phyloP scores from a whole-genome alignment of 768 basidiomycete species.

The Cubamyces sp. region DNA sequence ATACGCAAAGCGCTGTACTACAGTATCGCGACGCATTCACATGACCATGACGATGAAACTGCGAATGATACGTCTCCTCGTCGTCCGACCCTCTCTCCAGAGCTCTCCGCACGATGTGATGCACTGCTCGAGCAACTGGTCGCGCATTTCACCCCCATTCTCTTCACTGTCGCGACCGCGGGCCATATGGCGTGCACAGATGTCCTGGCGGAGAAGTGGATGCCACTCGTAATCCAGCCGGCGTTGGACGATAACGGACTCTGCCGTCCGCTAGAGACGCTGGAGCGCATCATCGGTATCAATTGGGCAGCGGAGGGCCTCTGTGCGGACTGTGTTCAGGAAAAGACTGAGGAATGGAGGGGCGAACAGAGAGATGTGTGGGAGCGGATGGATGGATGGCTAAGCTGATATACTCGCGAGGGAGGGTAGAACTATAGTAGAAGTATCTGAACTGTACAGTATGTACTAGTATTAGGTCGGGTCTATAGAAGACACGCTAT shows the following conservation, averaged over 20 bases:
- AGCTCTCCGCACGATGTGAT: conserved; percentile 35
- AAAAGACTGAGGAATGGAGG: conserved; percentile 70
- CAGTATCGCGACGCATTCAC: conserved; percentile 58
- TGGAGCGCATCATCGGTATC: conserved; percentile 56
- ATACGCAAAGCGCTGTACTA: conserved; percentile 68
- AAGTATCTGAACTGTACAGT: neutral
- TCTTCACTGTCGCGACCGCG: conserved; percentile 74
- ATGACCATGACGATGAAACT: conserved; percentile 46
- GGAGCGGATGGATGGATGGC: conserved; percentile 64
- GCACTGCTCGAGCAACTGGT: conserved; percentile 47
- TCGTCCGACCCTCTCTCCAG: conserved; percentile 25
- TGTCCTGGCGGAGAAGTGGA: conserved; percentile 72
- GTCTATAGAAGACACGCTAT: too few relatives aligned
- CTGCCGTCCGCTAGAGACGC: conserved; percentile 72
- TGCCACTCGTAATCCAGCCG: conserved; percentile 67
- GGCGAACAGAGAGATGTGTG: conserved; percentile 62
- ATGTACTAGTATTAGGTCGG: too few relatives aligned
- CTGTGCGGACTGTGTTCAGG: conserved; percentile 58
- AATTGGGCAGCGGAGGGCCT: conserved; percentile 64
- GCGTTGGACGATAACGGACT: conserved; percentile 65
- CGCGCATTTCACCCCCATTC: conserved; percentile 67
- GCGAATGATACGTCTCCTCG: conserved; percentile 10
- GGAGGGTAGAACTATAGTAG: conserved; percentile 12
- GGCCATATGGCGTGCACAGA: conserved; percentile 77
- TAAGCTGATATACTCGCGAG: conserved; percentile 31